phyloP scores from a whole-genome alignment of 2,329 filamentous ascomycete species.

The Apiospora marii region DNA sequence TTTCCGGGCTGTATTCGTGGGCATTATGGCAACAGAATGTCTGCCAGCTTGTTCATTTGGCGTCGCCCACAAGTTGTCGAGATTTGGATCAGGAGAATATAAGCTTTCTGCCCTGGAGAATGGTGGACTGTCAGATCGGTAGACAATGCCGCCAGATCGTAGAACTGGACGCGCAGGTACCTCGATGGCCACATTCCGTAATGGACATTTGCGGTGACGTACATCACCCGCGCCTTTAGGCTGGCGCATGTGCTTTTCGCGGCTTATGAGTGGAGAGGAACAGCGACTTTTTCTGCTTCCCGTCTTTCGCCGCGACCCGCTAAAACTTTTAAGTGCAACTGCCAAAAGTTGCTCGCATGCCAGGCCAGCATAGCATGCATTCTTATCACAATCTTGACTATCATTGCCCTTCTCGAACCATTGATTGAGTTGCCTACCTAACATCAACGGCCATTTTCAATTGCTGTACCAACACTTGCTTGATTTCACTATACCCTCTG shows the following conservation, averaged over 20 bases:
- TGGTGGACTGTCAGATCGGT: background rate
- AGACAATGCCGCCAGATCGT: slow-evolving; percentile 12
- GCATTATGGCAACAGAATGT: slow-evolving; percentile 26
- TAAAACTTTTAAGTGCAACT: slow-evolving; percentile 18
- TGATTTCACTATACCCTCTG: background rate
- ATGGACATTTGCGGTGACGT: slow-evolving; percentile 14
- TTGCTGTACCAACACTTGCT: background rate
- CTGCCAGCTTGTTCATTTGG: background rate
- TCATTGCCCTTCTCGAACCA: background rate
- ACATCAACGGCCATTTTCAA: background rate
- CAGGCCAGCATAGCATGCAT: background rate
- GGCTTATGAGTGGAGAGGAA: background rate
- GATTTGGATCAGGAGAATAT: background rate
- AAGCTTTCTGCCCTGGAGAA: background rate
- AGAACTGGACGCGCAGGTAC: background rate
- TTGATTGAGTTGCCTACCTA: background rate
- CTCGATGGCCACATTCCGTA: slow-evolving; percentile 16
- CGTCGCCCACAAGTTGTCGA: background rate
- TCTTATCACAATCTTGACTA: slow-evolving; percentile 8
- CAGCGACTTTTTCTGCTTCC: slow-evolving; percentile 3
- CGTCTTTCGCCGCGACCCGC: slow-evolving; percentile 24
- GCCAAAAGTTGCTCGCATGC: background rate
- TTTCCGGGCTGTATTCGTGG: background rate
- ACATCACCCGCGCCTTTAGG: slow-evolving; percentile 8
- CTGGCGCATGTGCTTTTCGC: slow-evolving; percentile 14